Base-by-base conservation (phyloP, 257 asterid species). In the Marsdenia floribunda region DNA sequence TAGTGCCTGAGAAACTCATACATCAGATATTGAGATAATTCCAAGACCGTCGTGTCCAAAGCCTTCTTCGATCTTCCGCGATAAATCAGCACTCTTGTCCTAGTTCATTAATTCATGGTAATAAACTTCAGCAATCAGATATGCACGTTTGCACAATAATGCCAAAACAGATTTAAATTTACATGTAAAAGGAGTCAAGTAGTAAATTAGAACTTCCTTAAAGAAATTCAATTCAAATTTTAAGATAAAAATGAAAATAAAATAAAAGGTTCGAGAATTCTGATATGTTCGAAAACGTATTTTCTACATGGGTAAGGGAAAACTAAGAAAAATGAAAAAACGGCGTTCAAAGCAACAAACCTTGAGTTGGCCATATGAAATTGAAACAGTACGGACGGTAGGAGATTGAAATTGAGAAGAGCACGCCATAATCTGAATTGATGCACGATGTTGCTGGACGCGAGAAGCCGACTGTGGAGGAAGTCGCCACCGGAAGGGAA, bases 41-140 rank as follows among this genome's bases (percentile, higher is more conserved):
- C 98, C 98, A 66, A 93, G 88, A 75, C 98, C 93, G 74, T 83
- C 82, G 24, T 91, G 91, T 35, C 98, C 98, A 78, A 90, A 93
- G 11, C 98, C 98, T 73, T 87, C 84, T 83, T 91, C 96, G 68
- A 93, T 87, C 75, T 86, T 84, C 53, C 83, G 87, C 24, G 90
- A 87, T 47, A 93, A 77, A 86, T 91, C 93, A 8, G 85, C 87
- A 78, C 74, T 76, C 35, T 72, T 83, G 77, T 88, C 96, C 97
- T 92, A 73, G 73, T 60, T 76, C 80, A 83, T 70, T 38, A 65
- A 77, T 37, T 0, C 58, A 73, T 53, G 75, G 73, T 18, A 70
- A 53, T 3, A n/a, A 55, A 40, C 15, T 9, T 64, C 44, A 44
- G 71, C 35, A 63, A 6, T 22, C 52, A 24, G 40, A 49, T 46